Conservation (phyloP, 495 filamentous ascomycete species). For the Mytilinidion resinicola region DNA sequence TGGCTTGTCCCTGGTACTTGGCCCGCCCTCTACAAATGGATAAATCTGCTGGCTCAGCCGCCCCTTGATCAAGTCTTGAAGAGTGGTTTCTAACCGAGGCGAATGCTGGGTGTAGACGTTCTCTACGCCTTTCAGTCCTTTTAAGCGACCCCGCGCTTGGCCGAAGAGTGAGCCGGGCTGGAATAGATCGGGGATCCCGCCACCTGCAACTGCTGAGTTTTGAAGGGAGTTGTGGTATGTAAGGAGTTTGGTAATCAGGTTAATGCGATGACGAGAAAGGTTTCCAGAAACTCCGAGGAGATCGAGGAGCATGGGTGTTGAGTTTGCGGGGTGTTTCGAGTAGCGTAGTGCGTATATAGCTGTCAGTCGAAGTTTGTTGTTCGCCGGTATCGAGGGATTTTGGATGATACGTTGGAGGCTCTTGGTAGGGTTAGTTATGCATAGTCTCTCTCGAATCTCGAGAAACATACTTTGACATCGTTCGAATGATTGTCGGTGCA, state of each 20-base stretch:
- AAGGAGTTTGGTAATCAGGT: constrained; percentile 69
- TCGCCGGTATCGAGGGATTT: constrained; percentile 60
- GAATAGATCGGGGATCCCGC: constrained; percentile 82
- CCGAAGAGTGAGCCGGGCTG: constrained; percentile 88
- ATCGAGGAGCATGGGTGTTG: constrained; percentile 75
- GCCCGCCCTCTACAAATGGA: constrained; percentile 84
- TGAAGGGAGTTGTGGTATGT: constrained; percentile 80
- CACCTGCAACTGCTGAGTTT: constrained; percentile 52
- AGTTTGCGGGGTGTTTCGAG: constrained; percentile 72
- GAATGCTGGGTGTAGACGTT: constrained; percentile 99
- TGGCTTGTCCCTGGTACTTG: constrained; percentile 81
- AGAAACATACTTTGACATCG: constrained; percentile 65
- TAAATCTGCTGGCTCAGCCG: constrained; percentile 76
- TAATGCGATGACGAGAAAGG: constrained; percentile 64
- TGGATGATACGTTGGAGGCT: constrained; percentile 79
- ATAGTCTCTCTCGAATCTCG: neutral
- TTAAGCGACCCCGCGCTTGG: constrained; percentile 80
- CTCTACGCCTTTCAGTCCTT: constrained; percentile 92
- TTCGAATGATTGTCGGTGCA: constrained; percentile 90
- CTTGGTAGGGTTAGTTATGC: constrained; percentile 41
- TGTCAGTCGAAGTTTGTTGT: constrained; percentile 80
- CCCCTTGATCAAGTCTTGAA: constrained; percentile 90
- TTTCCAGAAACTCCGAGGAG: constrained; percentile 70
- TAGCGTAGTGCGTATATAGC: constrained; percentile 92
- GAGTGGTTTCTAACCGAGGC: constrained; percentile 73